These are phyloP conservation scores for Durio zibethinus DNA, from an alignment of 345 rosid genomes.

Conservation along the genomic window DNA sequence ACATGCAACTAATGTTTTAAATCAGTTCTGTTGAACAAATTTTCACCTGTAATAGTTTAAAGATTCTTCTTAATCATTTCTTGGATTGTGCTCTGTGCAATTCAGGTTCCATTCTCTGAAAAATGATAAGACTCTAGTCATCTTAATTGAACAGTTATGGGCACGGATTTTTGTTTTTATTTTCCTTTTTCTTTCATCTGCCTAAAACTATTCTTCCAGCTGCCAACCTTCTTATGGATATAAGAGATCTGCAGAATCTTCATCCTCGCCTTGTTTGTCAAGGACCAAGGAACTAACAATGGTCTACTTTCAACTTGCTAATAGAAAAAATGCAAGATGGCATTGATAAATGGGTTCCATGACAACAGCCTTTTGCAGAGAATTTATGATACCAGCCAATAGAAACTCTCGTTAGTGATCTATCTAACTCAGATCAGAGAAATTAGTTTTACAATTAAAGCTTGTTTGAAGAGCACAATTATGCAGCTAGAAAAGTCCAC, in stretches of 20 bases:
- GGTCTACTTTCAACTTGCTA: conserved; percentile 6
- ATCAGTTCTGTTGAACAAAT: not conserved
- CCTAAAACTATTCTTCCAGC: not conserved
- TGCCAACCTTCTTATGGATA: not conserved
- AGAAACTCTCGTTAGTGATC: not conserved
- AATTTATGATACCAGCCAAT: not conserved
- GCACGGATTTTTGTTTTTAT: not conserved
- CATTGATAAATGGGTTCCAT: not conserved
- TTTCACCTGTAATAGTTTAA: not conserved
- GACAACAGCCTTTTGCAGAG: not conserved
- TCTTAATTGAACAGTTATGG: not conserved
- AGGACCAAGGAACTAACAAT: not conserved
- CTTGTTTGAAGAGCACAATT: not conserved
- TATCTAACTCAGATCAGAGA: not conserved
- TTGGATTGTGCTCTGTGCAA: not conserved
- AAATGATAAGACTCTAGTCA: too few relatives aligned
- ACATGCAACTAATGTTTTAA: not conserved
- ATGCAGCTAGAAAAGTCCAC: not conserved
- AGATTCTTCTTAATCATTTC: not conserved
- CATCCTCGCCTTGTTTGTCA: not conserved
- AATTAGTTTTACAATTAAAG: not conserved
- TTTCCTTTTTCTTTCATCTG: too few relatives aligned
- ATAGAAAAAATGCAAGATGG: not conserved
- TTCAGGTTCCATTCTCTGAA: not conserved
- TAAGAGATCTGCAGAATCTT: not conserved